phyloP scores from a whole-genome alignment of 202 grass and related monocot genomes.

The Alloteropsis angusta region DNA sequence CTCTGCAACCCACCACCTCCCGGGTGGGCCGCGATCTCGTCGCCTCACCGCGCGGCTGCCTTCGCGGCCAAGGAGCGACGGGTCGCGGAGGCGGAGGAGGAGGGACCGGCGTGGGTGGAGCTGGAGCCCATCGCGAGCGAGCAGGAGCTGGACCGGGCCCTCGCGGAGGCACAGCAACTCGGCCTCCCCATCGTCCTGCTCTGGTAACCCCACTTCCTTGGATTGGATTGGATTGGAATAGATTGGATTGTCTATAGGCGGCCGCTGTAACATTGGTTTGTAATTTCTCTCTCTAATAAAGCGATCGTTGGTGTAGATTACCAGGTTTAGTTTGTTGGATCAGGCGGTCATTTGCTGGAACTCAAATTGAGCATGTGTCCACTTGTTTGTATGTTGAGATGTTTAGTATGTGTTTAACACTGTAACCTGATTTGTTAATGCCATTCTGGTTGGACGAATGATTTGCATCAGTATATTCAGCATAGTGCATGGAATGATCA shows the following conservation, averaged over 20 bases:
- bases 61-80: slow-evolving; percentile 18
- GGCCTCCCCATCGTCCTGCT: slow-evolving; percentile 52
- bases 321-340: background rate
- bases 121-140: slow-evolving; percentile 57
- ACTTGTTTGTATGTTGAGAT: background rate
- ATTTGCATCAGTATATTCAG: background rate
- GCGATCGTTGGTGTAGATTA: background rate
- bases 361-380: background rate
- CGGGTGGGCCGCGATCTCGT: slow-evolving; percentile 25
- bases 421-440: background rate
- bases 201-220: slow-evolving; percentile 29
- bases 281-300: background rate
- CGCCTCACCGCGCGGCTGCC: slow-evolving; percentile 15
- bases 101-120: slow-evolving; percentile 46
- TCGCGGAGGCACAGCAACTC: slow-evolving; percentile 57
- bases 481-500: background rate
- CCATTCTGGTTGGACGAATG: background rate
- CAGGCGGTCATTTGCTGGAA: background rate
- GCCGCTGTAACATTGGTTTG: background rate
- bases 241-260: background rate
- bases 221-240: no score
- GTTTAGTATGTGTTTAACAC: background rate
- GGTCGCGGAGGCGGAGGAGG: slow-evolving; percentile 30
- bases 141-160: slow-evolving; percentile 54
- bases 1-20: background rate